phyloP scores from a whole-genome alignment of 2,329 filamentous ascomycete genomes.

The Stachybotrys echinatus region DNA sequence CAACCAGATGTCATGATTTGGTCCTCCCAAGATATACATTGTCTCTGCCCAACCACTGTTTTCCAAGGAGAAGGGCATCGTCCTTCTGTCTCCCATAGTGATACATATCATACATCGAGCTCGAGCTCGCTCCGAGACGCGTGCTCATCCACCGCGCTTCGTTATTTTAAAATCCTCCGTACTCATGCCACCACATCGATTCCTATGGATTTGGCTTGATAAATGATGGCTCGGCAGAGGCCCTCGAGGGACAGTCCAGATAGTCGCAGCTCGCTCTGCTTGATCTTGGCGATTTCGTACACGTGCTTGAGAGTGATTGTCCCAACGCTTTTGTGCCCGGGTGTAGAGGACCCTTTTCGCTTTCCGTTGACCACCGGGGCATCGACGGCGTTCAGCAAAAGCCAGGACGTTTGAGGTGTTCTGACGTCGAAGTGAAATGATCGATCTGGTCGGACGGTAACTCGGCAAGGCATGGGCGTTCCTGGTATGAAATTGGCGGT shows the following conservation, averaged over 20 bases:
- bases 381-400: constrained; percentile 79
- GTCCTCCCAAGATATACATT: no score
- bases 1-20: no score
- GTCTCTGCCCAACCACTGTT: no score
- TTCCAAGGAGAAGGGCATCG: no score
- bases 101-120: no score
- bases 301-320: constrained; percentile 89
- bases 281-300: constrained; percentile 97
- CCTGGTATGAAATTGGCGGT: constrained; percentile 79
- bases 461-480: constrained; percentile 83
- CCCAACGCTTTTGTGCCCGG: constrained; percentile 74
- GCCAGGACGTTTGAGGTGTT: constrained; percentile 88
- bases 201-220: constrained; percentile 70
- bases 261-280: constrained; percentile 70
- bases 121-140: no score
- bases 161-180: constrained; percentile 6
- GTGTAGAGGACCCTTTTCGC: constrained; percentile 70
- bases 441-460: constrained; percentile 88
- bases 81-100: no score
- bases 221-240: constrained; percentile 68
- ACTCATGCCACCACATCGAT: constrained; percentile 61
- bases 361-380: constrained; percentile 71
- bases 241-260: constrained; percentile 67
- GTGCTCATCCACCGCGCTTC: no score
- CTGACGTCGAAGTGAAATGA: constrained; percentile 90